phyloP scores from a whole-genome alignment of 2,329 filamentous ascomycete genomes.

The Aspergillus sp. region DNA sequence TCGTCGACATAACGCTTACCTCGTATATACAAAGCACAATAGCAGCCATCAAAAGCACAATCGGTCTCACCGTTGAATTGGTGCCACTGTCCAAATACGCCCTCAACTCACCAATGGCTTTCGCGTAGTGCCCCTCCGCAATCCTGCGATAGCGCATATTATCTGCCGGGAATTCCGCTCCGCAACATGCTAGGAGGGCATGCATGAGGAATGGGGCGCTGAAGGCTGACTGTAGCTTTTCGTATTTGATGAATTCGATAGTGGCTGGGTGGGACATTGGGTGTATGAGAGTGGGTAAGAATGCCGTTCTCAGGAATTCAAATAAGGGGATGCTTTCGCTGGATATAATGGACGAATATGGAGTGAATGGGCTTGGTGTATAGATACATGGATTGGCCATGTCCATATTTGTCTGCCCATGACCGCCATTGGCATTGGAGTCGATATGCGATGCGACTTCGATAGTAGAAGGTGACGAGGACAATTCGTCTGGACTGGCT shows the following conservation, averaged over 20 bases:
- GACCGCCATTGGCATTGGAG: neutral
- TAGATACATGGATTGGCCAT: too few species aligned
- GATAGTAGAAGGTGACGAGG: too few species aligned
- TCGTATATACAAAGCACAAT: conserved; percentile 21
- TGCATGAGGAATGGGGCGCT: conserved; percentile 16
- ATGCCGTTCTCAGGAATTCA: conserved; percentile 14
- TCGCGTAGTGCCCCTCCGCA: conserved; percentile 12
- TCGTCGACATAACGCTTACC: conserved; percentile 3
- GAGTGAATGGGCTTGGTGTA: neutral
- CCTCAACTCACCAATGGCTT: conserved; percentile 9
- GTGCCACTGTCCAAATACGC: neutral
- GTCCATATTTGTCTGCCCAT: neutral
- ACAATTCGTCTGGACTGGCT: neutral
- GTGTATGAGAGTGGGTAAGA: conserved; percentile 16
- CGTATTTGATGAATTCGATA: conserved; percentile 6
- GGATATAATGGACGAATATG: conserved; percentile 2
- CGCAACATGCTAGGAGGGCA: conserved; percentile 17
- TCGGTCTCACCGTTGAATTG: neutral
- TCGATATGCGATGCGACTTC: neutral
- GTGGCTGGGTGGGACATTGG: conserved; percentile 9
- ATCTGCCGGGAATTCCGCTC: conserved; percentile 13
- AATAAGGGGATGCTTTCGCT: conserved; percentile 11
- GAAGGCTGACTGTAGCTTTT: conserved; percentile 11
- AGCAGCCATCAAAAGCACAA: conserved; percentile 11
- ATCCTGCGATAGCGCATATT: conserved; percentile 5